Evolutionary conservation across 2,329 filamentous ascomycete genomes (phyloP).

Genomic region (Pseudopyricularia cyperi): DNA sequence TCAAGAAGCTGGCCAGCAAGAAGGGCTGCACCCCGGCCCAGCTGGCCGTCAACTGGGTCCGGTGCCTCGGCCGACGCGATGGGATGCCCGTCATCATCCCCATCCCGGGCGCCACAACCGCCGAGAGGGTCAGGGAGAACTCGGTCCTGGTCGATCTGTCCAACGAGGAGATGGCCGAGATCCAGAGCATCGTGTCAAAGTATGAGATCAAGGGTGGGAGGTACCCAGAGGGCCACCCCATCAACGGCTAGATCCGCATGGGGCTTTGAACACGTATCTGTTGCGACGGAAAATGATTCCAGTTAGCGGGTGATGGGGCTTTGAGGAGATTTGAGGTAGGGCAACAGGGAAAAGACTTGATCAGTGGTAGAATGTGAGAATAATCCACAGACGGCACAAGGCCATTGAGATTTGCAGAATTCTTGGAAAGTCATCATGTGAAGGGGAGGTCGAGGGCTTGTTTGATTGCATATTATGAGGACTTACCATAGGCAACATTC

Average conservation of each 20-base stretch:
- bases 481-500: neutral
- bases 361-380: neutral
- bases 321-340: neutral
- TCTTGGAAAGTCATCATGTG: slow-evolving; percentile 1
- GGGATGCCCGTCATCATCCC: slow-evolving; percentile 30
- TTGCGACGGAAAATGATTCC: neutral
- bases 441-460: neutral
- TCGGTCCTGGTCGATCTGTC: slow-evolving; percentile 3
- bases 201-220: slow-evolving; percentile 1
- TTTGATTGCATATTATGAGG: neutral
- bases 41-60: slow-evolving; percentile 38
- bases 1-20: slow-evolving; percentile 30
- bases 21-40: slow-evolving; percentile 36
- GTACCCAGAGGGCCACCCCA: slow-evolving; percentile 2
- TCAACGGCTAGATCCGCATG: neutral
- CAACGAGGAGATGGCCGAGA: slow-evolving; percentile 5
- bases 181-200: slow-evolving; percentile 1
- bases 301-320: neutral
- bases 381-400: neutral
- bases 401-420: slow-evolving; percentile 3
- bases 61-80: slow-evolving; percentile 21
- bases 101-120: slow-evolving; percentile 34
- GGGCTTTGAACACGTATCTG: neutral
- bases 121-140: slow-evolving; percentile 18
- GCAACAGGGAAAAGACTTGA: neutral